Base-by-base conservation (phyloP, 176 grass and related monocot genomes). In the Alloteropsis semialata region DNA sequence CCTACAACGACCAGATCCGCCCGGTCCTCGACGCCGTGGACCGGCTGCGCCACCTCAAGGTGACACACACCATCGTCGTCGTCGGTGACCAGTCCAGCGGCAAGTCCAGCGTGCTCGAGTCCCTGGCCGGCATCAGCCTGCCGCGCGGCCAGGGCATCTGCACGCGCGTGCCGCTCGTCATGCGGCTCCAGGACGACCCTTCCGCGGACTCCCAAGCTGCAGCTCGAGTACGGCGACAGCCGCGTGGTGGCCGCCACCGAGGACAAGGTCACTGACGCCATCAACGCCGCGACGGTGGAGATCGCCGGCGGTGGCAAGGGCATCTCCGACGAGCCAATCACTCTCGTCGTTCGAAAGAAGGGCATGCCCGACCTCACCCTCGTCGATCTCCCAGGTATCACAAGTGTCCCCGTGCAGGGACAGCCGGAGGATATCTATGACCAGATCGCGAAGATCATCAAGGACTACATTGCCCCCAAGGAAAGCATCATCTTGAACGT, bases 401-500 rank as follows among this genome's bases (percentile, higher is more conserved):
- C 92, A 3, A 81, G 87, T 24, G 87, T 94, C 11, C 86, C 92
- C 10, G 87, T 92, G 34, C 28, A 83, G 0, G 92, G 77, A 0
- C 92, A 94, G 36, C 89, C 89, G 0, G 80, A 87, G 0, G 73
- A 94, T 48, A 95, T 92, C 48, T 92, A 95, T 2, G 90, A 95
- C 4, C 87, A 92, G 67, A 83, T 95, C 8, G 64, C 92, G 0
- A 29, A 4, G 3, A 94, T 94, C 5, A 95, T 92, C 8, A 85
- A 10, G 6, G 46, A 73, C 21, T 94, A 92, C 69, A 94, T 94
- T 5, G 0, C 84, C 0, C 90, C 92, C 0, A 88, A 90, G 0
- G 92, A 94, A 48, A 94, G 87, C 81, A 94, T 94, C 15, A 94
- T 94, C 36, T 6, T 92, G 5, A 94, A 94, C 75, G 87, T 94